A percentile compares a stretch with the other conserved stretches of the same genome.
These are phyloP conservation scores for Naematelia encephala DNA, from an alignment of 768 basidiomycete genomes.

Conservation along the genomic window DNA sequence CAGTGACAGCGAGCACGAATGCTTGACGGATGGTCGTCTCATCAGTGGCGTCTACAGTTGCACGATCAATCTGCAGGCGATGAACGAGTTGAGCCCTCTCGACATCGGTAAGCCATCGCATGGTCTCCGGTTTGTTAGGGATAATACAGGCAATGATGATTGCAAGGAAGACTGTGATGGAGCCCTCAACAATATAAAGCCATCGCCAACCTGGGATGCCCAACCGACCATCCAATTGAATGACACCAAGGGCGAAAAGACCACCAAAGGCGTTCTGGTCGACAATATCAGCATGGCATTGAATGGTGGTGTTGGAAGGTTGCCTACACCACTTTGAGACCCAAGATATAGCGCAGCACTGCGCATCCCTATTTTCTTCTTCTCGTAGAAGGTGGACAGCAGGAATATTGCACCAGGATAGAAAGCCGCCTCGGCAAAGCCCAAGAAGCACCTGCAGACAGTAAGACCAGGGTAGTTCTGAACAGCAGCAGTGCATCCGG, in stretches of 20 bases:
- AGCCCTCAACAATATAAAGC: slow-evolving; percentile 40
- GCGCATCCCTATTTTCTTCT: slow-evolving; percentile 38
- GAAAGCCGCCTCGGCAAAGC: slow-evolving; percentile 35
- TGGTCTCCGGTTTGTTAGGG: slow-evolving; percentile 76
- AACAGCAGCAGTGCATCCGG: slow-evolving; percentile 39
- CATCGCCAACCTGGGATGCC: slow-evolving; percentile 49
- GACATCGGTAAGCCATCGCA: slow-evolving; percentile 59
- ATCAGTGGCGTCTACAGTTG: slow-evolving; percentile 36
- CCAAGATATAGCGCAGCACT: slow-evolving; percentile 41
- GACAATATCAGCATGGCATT: neutral
- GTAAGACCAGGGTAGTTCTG: slow-evolving; percentile 34
- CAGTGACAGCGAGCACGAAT: slow-evolving; percentile 36
- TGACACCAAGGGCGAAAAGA: slow-evolving; percentile 44
- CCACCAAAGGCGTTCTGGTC: slow-evolving; percentile 41
- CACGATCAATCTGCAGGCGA: slow-evolving; percentile 39
- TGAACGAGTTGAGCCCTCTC: slow-evolving; percentile 36
- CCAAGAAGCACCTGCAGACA: slow-evolving; percentile 24
- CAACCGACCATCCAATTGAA: slow-evolving; percentile 32
- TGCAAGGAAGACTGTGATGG: slow-evolving; percentile 17
- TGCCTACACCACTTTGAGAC: slow-evolving; percentile 24
- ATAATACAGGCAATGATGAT: slow-evolving; percentile 38
- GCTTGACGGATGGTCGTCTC: slow-evolving; percentile 26
- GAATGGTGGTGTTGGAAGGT: too few relatives aligned
- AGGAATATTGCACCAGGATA: slow-evolving; percentile 46
- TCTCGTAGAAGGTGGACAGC: slow-evolving; percentile 37